These are phyloP conservation scores for Avena sativa DNA, from an alignment of 176 grass and related monocot genomes.

Conservation along the genomic window DNA sequence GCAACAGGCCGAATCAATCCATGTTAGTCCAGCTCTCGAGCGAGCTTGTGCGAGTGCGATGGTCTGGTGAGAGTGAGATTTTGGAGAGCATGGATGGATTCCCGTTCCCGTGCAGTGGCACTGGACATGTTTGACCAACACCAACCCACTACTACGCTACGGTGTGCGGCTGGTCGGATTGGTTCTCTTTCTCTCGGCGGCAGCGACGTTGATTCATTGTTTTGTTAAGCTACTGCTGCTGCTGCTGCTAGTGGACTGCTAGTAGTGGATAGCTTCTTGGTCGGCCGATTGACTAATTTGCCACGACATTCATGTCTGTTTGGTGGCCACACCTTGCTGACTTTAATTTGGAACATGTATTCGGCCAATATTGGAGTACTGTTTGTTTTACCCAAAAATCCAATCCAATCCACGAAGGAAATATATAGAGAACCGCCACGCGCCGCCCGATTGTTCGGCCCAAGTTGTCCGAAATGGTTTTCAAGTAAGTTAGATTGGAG, in stretches of 20 bases:
- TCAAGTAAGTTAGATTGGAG: no score
- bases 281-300: neutral
- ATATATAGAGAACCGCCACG: no score
- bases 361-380: no score
- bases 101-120: neutral
- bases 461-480: no score
- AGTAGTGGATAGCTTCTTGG: neutral
- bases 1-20: no score
- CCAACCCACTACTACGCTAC: neutral
- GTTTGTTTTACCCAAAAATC: no score
- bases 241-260: neutral
- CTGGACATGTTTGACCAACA: constrained; percentile 1
- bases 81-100: neutral
- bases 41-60: neutral
- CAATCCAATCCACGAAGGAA: no score
- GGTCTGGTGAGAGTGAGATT: neutral
- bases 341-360: no score
- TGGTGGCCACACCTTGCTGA: neutral
- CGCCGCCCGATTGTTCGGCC: no score
- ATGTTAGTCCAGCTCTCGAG: no score
- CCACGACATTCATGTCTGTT: neutral
- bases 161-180: neutral
- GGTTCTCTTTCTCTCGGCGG: neutral
- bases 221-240: neutral
- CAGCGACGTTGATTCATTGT: neutral